phyloP scores from a whole-genome alignment of 2,329 filamentous ascomycete genomes.

The Penicillium corylophilum region DNA sequence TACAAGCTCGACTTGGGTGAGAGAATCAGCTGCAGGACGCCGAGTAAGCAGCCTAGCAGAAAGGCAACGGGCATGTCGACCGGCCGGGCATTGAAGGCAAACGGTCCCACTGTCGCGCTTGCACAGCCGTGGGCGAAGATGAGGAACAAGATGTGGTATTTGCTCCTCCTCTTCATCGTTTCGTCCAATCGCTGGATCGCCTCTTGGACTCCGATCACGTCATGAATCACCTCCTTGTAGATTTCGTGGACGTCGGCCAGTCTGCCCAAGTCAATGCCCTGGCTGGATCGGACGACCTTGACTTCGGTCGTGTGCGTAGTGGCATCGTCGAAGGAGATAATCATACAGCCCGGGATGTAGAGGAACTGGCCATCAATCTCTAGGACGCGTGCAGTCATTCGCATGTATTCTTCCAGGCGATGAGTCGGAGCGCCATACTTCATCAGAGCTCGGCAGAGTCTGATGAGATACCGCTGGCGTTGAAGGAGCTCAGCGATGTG shows the following conservation, averaged over 20 bases:
- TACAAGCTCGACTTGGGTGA: constrained; percentile 70
- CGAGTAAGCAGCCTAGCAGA: constrained; percentile 70
- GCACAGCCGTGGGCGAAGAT: constrained; percentile 74
- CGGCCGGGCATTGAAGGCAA: constrained; percentile 73
- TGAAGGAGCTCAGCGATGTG: constrained; percentile 69
- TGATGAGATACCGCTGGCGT: constrained; percentile 78
- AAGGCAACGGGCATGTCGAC: constrained; percentile 79
- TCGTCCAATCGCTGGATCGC: constrained; percentile 45
- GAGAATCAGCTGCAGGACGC: constrained; percentile 70
- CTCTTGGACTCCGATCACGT: constrained; percentile 47
- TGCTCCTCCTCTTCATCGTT: constrained; percentile 59
- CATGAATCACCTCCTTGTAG: constrained; percentile 51
- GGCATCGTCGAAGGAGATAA: constrained; percentile 74
- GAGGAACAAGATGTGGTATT: constrained; percentile 53
- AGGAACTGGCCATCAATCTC: constrained; percentile 87
- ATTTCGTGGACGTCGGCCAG: constrained; percentile 47
- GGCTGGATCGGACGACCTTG: constrained; percentile 43
- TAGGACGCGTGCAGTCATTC: constrained; percentile 82
- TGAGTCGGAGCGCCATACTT: constrained; percentile 87
- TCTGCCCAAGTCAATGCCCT: constrained; percentile 46
- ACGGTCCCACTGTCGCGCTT: constrained; percentile 72
- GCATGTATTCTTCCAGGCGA: constrained; percentile 85
- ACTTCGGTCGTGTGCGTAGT: constrained; percentile 49
- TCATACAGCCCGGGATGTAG: constrained; percentile 90
- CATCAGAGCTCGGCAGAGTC: constrained; percentile 84